Percentiles rank a stretch among this genome's conserved stretches.
Conservation (phyloP, 1,139 yeast species). For the Lodderomyces margitis region DNA sequence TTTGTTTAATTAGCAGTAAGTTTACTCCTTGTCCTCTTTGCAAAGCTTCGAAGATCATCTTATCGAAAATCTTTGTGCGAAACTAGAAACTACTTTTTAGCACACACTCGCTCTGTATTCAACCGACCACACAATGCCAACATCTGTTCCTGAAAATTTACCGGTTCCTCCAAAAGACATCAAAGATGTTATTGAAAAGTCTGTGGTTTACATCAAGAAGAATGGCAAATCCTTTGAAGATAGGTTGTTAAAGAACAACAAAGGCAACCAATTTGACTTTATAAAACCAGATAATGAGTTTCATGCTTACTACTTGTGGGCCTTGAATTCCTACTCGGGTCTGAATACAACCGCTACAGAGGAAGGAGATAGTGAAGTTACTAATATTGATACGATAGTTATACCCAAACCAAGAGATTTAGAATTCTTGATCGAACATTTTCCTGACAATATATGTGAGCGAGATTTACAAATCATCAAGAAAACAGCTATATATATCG, state of each 20-base stretch:
- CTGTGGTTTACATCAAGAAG: constrained; percentile 66
- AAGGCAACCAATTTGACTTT: constrained; percentile 62
- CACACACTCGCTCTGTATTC: too few species aligned
- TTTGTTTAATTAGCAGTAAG: too few species aligned
- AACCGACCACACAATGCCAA: not conserved
- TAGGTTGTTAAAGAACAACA: constrained; percentile 48
- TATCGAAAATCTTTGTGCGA: too few species aligned
- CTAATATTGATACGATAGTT: constrained; percentile 5
- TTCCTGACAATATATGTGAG: constrained; percentile 59
- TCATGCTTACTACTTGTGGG: constrained; percentile 54
- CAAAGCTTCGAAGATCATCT: too few species aligned
- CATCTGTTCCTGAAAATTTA: constrained; percentile 36
- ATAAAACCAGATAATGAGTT: constrained; percentile 53
- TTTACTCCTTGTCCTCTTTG: too few species aligned
- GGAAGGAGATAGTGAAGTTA: not conserved
- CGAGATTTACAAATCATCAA: constrained; percentile 70
- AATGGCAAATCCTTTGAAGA: constrained; percentile 69
- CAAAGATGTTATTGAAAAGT: constrained; percentile 61
- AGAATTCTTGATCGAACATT: constrained; percentile 42
- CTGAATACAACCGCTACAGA: not conserved
- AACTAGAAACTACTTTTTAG: not conserved
- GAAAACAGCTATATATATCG: constrained; percentile 68
- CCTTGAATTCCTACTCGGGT: not conserved
- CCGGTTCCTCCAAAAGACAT: constrained; percentile 59
- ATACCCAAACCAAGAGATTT: constrained; percentile 26